These are phyloP conservation scores for Veloboletus limbatus DNA, from an alignment of 1,284 basidiomycete species.

Conservation along the genomic window DNA sequence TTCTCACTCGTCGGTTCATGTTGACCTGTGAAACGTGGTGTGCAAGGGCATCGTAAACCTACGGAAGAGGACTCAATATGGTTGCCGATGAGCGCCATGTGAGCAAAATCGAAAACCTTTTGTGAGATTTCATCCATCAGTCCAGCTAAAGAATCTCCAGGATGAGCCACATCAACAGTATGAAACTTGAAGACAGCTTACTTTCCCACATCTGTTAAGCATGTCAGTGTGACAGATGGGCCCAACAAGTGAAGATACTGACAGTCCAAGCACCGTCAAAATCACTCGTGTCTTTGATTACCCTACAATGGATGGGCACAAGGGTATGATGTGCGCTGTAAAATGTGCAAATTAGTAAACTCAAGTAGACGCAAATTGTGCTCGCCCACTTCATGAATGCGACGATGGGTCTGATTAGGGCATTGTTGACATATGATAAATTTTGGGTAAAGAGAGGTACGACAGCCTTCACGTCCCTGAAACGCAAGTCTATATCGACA, in stretches of 20 bases:
- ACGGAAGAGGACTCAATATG: conserved; percentile 11
- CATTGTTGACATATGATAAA: conserved; percentile 90
- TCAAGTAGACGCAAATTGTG: background rate
- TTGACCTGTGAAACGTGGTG: conserved; percentile 87
- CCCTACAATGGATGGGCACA: conserved; percentile 86
- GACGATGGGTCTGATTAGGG: conserved; percentile 95
- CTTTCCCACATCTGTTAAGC: conserved; percentile 77
- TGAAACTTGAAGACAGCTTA: conserved; percentile 37
- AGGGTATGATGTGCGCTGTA: conserved; percentile 84
- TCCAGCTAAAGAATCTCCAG: conserved; percentile 51
- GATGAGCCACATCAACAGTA: conserved; percentile 15
- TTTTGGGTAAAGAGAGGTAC: conserved; percentile 90
- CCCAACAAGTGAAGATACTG: conserved; percentile 32
- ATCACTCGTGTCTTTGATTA: conserved; percentile 75
- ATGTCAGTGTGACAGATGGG: background rate
- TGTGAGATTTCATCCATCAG: conserved; percentile 79
- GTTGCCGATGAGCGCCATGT: background rate
- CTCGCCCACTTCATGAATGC: conserved; percentile 94
- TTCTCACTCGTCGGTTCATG: conserved; percentile 83
- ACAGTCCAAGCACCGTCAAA: conserved; percentile 92
- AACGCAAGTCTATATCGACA: conserved; percentile 93
- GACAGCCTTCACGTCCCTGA: conserved; percentile 94
- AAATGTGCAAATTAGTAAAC: conserved; percentile 15
- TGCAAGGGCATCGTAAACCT: conserved; percentile 88
- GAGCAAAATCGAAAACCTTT: conserved; percentile 46